A percentile compares a stretch with the other conserved stretches of the same genome.
Conservation (phyloP, 257 asterid species). For the Echium plantagineum region DNA sequence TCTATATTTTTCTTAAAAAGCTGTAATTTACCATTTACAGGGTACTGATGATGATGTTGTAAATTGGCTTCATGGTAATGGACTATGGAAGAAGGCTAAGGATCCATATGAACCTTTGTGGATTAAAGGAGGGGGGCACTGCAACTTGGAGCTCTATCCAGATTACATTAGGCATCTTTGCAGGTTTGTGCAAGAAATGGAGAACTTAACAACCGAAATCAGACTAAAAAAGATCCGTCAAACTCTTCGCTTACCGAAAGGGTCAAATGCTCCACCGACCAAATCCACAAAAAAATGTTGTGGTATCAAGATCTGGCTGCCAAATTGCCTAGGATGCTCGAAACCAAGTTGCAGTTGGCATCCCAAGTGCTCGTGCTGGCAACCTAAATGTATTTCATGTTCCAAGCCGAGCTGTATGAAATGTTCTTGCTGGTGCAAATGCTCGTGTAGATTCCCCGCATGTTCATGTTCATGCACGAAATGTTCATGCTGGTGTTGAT, state of each 20-base stretch:
- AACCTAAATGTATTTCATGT: slow-evolving; percentile 27
- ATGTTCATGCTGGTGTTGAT: slow-evolving; percentile 21
- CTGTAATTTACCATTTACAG: slow-evolving; percentile 23
- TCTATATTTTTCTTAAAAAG: not conserved
- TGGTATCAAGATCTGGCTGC: slow-evolving; percentile 27
- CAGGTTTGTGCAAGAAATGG: slow-evolving; percentile 82
- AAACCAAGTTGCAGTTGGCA: slow-evolving; percentile 31
- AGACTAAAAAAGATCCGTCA: slow-evolving; percentile 58
- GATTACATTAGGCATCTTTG: slow-evolving; percentile 86
- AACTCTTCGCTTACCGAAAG: slow-evolving; percentile 27
- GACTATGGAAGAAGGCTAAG: slow-evolving; percentile 75
- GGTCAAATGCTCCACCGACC: slow-evolving; percentile 16
- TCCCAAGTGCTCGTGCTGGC: slow-evolving; percentile 29
- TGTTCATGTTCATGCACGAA: slow-evolving; percentile 51
- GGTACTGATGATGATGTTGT: slow-evolving; percentile 98
- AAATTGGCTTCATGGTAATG: slow-evolving; percentile 77
- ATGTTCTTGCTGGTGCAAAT: slow-evolving; percentile 53
- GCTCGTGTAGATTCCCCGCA: slow-evolving; percentile 4
- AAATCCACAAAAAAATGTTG: slow-evolving; percentile 37
- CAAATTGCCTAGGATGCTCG: slow-evolving; percentile 36
- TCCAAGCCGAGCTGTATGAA: slow-evolving; percentile 41
- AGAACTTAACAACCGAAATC: slow-evolving; percentile 55
- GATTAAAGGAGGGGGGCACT: slow-evolving; percentile 99
- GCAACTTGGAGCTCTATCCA: slow-evolving; percentile 97
- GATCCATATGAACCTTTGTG: slow-evolving; percentile 94